Evolutionary conservation across 2,329 filamentous ascomycete species (phyloP), one percentile per base, ranked within the genome.

Genomic region (Fusarium penzigii): DNA sequence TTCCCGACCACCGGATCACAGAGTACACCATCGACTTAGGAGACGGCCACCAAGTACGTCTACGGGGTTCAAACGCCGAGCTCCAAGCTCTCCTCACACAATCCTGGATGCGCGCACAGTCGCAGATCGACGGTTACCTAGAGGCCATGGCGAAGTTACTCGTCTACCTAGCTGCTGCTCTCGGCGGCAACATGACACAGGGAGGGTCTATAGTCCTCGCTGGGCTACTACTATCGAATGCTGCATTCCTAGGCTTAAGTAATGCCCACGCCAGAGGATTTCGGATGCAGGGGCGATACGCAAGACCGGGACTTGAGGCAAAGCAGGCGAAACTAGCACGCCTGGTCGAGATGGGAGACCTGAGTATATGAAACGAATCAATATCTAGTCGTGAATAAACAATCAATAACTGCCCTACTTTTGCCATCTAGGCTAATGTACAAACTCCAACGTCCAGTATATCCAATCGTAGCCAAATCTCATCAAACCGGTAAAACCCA

Each of bases 51-150:
- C 76, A 75, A 59, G 74, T 86, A 1, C 70, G 78, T 12, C 72
- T 87, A 40, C 75, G 76, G 29, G 85, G 84, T 5, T 64, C 72
- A 5, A 72, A 78, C 8, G 73, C 79, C 32, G 84, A 86, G 62
- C 71, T 87, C 7, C 81, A 82, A 51, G 82, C 83, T 29, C 75
- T 86, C 39, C 86, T 83, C 1, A 77, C 79, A 3, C 78, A 80
- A 3, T 62, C 74, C 29, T 87, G 83, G 83, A 67, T 87, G 42
- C 72, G 76, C 11, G 70, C 76, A 39, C 77, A 79, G 65, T 82
- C 78, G 0, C 67, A 72, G 25, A 43, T 75, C 3, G 78, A 86
- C 56, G 74, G 77, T 29, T 81, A 78, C 59, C 67, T 82, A 47
- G 78, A 80, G 54, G 80, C 80, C 0, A 63, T 70, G 1, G 77